Base-by-base conservation (phyloP, 164 flowering plant genomes). In the Euptelea pleiosperma region DNA sequence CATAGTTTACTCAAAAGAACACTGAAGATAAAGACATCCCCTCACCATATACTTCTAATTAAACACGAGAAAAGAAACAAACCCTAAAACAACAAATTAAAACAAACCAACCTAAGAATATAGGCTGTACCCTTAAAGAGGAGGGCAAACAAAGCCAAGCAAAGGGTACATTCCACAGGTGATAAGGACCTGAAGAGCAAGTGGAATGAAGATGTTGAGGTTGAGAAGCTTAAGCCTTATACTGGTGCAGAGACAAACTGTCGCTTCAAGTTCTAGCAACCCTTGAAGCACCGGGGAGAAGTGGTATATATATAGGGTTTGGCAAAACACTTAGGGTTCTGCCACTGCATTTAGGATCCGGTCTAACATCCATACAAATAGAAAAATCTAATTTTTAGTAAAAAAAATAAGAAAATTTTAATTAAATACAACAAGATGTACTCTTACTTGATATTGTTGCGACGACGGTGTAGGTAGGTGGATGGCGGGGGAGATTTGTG, bases 221-320 rank as follows among this genome's bases (percentile, higher is more conserved):
- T 91, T 91, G 1, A 88, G 85, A 24, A 91, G 85, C 80, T 77
- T 87, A 8, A 84, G 68, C 62, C 85, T 82, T 56, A 90, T 71
- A n/a, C 79, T 60, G 4, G 83, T 84, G 80, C 95, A 90, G 7
- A 91, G 83, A 55, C 98, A 91, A 31, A 91, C 18, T 11, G 96
- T 94, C 2, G 98, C 98, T 69, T 88, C 94, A n/a, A 91, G 80
- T 76, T 88, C 91, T 0, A 91, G 76, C 69, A 91, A 65, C 21
- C 96, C 96, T 76, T 71, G 65, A 4, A 91, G 61, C 61, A 91
- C 89, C 0, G 94, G 98, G n/a, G n/a, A n/a, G n/a, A n/a, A n/a
- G n/a, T n/a, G n/a, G n/a, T n/a, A n/a, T n/a, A n/a, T n/a, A n/a
- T n/a, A n/a, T n/a, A n/a, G n/a, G n/a, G n/a, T n/a, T n/a, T n/a